Percentiles rank a stretch among this genome's conserved stretches.
These are phyloP conservation scores for Cucurbita argyrosperma DNA, from an alignment of 306 rosid species.

Conservation along the genomic window DNA sequence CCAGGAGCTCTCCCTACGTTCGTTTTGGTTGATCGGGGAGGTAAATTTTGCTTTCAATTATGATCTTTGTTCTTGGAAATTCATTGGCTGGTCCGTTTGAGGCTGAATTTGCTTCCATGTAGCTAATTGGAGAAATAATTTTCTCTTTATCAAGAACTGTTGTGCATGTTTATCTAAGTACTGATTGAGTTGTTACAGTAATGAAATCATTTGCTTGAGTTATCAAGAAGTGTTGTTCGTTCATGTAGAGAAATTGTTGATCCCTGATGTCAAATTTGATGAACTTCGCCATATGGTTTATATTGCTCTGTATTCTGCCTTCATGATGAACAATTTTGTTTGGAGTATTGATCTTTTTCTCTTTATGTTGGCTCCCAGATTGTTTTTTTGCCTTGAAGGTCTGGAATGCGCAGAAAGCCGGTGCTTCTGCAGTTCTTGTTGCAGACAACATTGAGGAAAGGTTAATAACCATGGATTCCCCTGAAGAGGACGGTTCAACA, in stretches of 20 bases:
- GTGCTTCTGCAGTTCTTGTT: conserved; percentile 97
- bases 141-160: neutral
- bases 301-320: neutral
- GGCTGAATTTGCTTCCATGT: neutral
- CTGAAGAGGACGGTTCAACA: conserved; percentile 67
- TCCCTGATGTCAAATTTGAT: neutral
- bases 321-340: neutral
- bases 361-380: conserved; percentile 38
- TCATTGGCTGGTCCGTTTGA: neutral
- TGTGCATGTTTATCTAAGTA: neutral
- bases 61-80: neutral
- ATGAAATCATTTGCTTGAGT: neutral
- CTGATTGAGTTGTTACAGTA: neutral
- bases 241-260: neutral
- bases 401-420: conserved; percentile 99
- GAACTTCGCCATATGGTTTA: neutral
- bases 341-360: conserved; percentile 5
- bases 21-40: conserved; percentile 91
- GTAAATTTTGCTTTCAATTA: conserved; percentile 22
- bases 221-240: too few species aligned
- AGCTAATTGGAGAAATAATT: neutral
- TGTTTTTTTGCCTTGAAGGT: conserved; percentile 97
- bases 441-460: conserved; percentile 76
- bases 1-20: conserved; percentile 89
- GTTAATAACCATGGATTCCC: conserved; percentile 92